Evolutionary conservation across 139 green algal genomes (phyloP).

Genomic region (Tetradesmus obliquus): DNA sequence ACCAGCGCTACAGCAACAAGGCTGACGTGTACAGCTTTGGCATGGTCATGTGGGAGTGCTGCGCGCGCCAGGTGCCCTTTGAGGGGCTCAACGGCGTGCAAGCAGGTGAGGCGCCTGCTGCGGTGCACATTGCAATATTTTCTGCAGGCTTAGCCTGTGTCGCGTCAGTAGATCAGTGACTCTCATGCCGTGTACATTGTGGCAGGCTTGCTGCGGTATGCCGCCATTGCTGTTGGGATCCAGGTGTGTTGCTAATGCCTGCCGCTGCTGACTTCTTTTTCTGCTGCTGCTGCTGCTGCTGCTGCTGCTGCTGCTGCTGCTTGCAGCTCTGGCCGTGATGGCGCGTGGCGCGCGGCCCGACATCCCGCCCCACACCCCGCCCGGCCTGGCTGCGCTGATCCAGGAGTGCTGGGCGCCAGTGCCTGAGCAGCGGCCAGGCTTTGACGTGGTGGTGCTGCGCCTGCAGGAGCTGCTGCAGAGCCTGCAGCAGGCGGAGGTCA

Average conservation of each 20-base stretch:
- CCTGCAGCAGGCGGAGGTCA: conserved; percentile 33
- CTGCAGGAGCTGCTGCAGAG: conserved; percentile 29
- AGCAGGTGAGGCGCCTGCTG: conserved; percentile 55
- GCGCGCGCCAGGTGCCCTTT: conserved; percentile 66
- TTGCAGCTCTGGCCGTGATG: conserved; percentile 32
- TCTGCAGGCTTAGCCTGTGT: neutral
- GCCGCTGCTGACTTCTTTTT: neutral
- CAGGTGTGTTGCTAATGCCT: neutral
- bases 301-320: conserved; percentile 4
- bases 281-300: neutral
- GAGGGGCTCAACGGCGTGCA: conserved; percentile 63
- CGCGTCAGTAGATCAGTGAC: neutral
- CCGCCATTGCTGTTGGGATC: neutral
- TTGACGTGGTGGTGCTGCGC: conserved; percentile 54
- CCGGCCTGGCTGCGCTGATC: conserved; percentile 62
- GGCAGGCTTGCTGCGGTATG: neutral
- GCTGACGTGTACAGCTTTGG: conserved; percentile 77
- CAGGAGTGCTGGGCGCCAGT: conserved; percentile 70
- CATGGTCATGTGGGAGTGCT: conserved; percentile 80
- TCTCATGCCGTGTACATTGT: neutral
- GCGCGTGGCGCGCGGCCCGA: conserved; percentile 63
- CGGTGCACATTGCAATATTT: neutral
- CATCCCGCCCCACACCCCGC: conserved; percentile 60
- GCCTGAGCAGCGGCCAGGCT: conserved; percentile 67
- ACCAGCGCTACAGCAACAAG: conserved; percentile 75